phyloP scores from a whole-genome alignment of 2,329 filamentous ascomycete genomes.

The Xylariaceae sp. region DNA sequence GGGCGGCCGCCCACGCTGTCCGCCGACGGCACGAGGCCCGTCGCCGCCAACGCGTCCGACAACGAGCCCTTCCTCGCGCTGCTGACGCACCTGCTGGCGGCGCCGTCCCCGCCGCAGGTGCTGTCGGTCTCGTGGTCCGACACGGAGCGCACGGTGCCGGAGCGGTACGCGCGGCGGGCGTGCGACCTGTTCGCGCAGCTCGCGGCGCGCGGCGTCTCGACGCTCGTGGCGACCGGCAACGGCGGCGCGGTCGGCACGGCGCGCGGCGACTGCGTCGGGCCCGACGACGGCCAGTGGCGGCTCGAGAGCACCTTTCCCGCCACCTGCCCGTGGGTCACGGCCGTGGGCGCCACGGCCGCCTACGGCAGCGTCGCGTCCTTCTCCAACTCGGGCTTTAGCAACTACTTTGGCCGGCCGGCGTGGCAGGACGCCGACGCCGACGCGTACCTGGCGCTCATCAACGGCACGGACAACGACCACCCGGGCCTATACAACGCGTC shows the following conservation, averaged over 20 bases:
- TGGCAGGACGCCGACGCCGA: constrained; percentile 38
- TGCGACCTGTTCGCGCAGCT: constrained; percentile 56
- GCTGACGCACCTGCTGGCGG: constrained; percentile 47
- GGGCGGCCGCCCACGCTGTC: constrained; percentile 13
- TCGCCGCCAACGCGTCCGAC: constrained; percentile 34
- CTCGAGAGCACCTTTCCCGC: constrained; percentile 46
- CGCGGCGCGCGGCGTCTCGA: constrained; percentile 52
- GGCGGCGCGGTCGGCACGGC: constrained; percentile 43
- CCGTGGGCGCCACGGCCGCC: constrained; percentile 17
- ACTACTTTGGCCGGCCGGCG: constrained; percentile 37
- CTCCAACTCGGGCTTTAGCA: constrained; percentile 40
- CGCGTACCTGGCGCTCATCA: constrained; percentile 33
- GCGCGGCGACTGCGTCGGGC: constrained; percentile 38
- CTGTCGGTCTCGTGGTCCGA: not conserved
- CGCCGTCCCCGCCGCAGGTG: not conserved
- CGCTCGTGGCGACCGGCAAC: constrained; percentile 56
- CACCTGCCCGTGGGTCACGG: constrained; percentile 31
- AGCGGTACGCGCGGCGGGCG: constrained; percentile 47
- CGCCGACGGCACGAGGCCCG: constrained; percentile 27
- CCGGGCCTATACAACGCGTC: constrained; percentile 12
- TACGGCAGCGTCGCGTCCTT: constrained; percentile 14
- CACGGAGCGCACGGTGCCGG: constrained; percentile 50
- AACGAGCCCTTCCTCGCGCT: constrained; percentile 63
- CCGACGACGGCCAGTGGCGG: constrained; percentile 40
- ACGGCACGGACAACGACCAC: constrained; percentile 17